These are phyloP conservation scores for Vigna hirtella DNA, from an alignment of 306 rosid species.

Conservation along the genomic window DNA sequence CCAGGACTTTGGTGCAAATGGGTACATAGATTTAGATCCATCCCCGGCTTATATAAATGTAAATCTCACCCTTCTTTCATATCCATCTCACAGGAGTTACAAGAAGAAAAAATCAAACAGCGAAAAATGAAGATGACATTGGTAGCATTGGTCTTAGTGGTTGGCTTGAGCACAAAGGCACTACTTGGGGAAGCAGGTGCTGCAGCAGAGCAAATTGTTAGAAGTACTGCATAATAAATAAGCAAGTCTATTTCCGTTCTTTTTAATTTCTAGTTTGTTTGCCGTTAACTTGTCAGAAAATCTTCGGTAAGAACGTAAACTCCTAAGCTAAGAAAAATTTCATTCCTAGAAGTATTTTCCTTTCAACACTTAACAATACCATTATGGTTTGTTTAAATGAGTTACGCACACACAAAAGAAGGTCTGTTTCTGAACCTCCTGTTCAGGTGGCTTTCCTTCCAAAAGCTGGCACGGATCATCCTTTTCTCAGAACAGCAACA, in stretches of 20 bases:
- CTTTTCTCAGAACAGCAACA: too few species aligned
- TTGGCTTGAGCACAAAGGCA: slow-evolving; percentile 31
- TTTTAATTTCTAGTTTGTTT: background rate
- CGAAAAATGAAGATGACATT: background rate
- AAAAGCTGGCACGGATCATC: too few species aligned
- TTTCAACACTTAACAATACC: too few species aligned
- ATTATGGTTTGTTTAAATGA: too few species aligned
- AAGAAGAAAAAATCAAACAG: background rate
- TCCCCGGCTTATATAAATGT: background rate
- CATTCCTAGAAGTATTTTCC: too few species aligned
- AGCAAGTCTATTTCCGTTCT: background rate
- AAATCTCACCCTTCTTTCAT: background rate
- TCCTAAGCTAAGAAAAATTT: too few species aligned
- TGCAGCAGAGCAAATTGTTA: slow-evolving; percentile 40
- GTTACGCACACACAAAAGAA: background rate
- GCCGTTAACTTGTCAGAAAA: too few species aligned
- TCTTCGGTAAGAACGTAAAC: too few species aligned
- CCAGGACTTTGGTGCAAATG: background rate
- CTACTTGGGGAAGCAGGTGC: slow-evolving; percentile 5
- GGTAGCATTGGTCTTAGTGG: slow-evolving; percentile 1
- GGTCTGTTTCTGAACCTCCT: too few species aligned
- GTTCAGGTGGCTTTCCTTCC: too few species aligned
- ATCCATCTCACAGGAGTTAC: background rate
- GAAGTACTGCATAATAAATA: background rate
- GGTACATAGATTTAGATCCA: background rate